Evolutionary conservation across 129 eudicot genomes (phyloP), one percentile per base, ranked within the genome.

Genomic region (Tagetes patula): DNA sequence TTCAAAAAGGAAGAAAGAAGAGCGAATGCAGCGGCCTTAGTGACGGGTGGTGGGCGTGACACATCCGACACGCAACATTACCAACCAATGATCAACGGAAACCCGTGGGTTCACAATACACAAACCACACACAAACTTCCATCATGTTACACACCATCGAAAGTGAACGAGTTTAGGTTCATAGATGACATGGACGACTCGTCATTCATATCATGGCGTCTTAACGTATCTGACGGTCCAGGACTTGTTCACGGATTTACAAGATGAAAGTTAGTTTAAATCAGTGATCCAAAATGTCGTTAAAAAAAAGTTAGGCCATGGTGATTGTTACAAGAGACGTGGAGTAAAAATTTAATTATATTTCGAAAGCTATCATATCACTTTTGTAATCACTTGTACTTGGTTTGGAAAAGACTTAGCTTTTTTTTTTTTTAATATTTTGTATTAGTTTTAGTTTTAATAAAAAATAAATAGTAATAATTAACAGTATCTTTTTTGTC

Each of bases 1-100:
- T 93, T 77, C 86, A 93, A 93, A 85, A 93, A 93, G 63, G 98
- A 93, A 65, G 98, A 93, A 75, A 81, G 96, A 58, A 73, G 98
- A 50, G 96, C 98, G 2, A 80, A 82, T 6, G 96, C 98, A n/a
- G 92, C 96, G 1, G 84, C 91, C 27, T 67, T 88, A 32, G 75
- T 75, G 64, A 60, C 69, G 56, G 11, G 79, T 5, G 75, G 58
- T 43, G 81, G 74, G 0, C 84, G 80, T 0, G 86, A 58, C 2
- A 60, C 54, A 38, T 14, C 79, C 11, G 82, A 67, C 50, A 70
- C 58, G 9, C 74, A 82, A 82, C 90, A 83, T 4, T 49, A 82
- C 33, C 83, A 83, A 52, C 87, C 77, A 39, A 64, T 64, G 76
- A 79, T 79, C 37, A 78, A 61, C 74, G 75, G 79, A 33, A 56